A percentile compares a stretch with the other conserved stretches of the same genome.
Evolutionary conservation across 768 basidiomycete genomes (phyloP).

Genomic region (Trametes sanguinea): DNA sequence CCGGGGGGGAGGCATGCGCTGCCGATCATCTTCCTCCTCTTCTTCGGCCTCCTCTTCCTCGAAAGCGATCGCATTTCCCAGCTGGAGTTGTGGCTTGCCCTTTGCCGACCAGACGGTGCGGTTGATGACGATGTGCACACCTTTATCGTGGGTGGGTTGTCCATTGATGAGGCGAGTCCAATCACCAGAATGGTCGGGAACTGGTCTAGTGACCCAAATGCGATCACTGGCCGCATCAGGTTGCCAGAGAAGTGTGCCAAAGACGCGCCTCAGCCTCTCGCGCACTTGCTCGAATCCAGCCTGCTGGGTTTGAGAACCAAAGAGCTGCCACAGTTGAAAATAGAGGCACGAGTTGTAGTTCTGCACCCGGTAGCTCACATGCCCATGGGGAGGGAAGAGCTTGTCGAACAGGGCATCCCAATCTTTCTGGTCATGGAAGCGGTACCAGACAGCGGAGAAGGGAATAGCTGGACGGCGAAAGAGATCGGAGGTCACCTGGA

Average conservation of each 20-base stretch:
- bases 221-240: not conserved
- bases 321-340: not conserved
- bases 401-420: not conserved
- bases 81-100: no score
- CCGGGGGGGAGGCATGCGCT: no score
- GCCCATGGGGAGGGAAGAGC: not conserved
- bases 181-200: no score
- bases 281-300: not conserved
- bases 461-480: not conserved
- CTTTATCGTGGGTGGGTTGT: no score
- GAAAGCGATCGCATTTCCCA: no score
- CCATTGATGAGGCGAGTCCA: no score
- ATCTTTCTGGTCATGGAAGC: not conserved
- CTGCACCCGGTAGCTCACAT: not conserved
- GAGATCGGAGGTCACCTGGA: not conserved
- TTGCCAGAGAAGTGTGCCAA: not conserved
- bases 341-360: conserved; percentile 2
- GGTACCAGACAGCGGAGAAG: not conserved
- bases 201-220: no score
- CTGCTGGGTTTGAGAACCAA: not conserved
- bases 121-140: no score
- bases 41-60: no score
- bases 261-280: not conserved
- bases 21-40: no score
- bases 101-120: no score